These are phyloP conservation scores for Emergomyces orientalis DNA, from an alignment of 2,329 filamentous ascomycete genomes.

Conservation along the genomic window DNA sequence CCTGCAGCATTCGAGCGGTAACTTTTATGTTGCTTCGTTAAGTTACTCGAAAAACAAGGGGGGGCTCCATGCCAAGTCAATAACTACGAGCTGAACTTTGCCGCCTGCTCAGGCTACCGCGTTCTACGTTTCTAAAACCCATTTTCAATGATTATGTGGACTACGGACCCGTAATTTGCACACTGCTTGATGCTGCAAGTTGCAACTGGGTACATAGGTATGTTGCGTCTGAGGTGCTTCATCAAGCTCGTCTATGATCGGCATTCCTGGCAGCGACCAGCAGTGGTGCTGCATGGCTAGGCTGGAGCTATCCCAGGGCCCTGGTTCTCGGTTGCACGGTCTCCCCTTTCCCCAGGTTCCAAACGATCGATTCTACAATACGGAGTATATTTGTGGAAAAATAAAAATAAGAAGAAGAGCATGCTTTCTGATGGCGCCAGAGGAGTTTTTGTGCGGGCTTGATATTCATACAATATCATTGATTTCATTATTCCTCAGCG, in stretches of 20 bases:
- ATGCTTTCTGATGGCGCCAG: neutral
- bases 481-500: neutral
- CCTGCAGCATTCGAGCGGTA: neutral
- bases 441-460: neutral
- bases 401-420: neutral
- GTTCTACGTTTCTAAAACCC: neutral
- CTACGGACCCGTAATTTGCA: neutral
- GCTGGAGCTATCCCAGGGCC: neutral
- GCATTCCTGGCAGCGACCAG: neutral
- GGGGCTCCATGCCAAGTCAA: neutral
- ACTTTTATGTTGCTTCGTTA: neutral
- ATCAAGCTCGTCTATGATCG: neutral
- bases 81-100: neutral
- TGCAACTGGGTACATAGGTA: neutral
- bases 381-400: neutral
- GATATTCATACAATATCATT: neutral
- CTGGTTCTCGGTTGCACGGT: neutral
- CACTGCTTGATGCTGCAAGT: neutral
- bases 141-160: neutral
- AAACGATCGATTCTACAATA: neutral
- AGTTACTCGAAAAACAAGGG: neutral
- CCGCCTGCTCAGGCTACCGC: neutral
- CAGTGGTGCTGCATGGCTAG: neutral
- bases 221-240: neutral
- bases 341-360: neutral